Base-by-base conservation (phyloP, 2,329 filamentous ascomycete species). In the Claviceps sp. region DNA sequence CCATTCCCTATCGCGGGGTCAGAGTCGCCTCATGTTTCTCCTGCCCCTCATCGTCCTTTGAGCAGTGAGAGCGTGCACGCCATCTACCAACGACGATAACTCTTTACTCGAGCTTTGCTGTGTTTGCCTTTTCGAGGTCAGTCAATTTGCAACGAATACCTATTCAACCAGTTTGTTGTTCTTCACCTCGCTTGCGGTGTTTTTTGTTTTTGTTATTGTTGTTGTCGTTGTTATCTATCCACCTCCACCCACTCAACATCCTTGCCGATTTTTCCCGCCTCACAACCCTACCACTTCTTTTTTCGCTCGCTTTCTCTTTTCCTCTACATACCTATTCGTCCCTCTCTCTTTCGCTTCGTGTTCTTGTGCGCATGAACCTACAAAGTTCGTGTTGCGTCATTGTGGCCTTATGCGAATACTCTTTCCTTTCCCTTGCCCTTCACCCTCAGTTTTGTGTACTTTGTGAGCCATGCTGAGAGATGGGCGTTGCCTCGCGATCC, bases 51-150 rank as follows among this genome's bases (percentile, higher is more conserved):
- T 38, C 40, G 26, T 40, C 4, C 22, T 37, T 16, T 49, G 40
- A 18, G 18, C 18, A 18, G 18, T 18, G 18, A 48, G 48, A 37
- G 24, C 24, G 24, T 43, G 30, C 20, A 41, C 18, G 41, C 30
- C 41, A 42, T 34, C 51, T 37, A 41, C 40, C 38, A 48, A 50
- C 50, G 16, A 14, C 37, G 30, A 47, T 37, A 46, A 26, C 44
- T 18, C 51, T 43, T 37, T 30, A 45, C 38, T 40, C 46, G 13
- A 30, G 26, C 22, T 26, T 30, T 40, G 34, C 30, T 34, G 3
- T 34, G 30, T 34, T 34, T 37, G 16, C 18, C 41, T 22, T n/a
- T 50, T 37, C 51, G 37, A 53, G 54, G 55, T 57, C 50, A 57
- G 55, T 57, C 48, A 43, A 50, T 34, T 42, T 9, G 24, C 47